Evolutionary conservation across 352 stramenopile species (phyloP).

Genomic region (Pythium apleroticum): DNA sequence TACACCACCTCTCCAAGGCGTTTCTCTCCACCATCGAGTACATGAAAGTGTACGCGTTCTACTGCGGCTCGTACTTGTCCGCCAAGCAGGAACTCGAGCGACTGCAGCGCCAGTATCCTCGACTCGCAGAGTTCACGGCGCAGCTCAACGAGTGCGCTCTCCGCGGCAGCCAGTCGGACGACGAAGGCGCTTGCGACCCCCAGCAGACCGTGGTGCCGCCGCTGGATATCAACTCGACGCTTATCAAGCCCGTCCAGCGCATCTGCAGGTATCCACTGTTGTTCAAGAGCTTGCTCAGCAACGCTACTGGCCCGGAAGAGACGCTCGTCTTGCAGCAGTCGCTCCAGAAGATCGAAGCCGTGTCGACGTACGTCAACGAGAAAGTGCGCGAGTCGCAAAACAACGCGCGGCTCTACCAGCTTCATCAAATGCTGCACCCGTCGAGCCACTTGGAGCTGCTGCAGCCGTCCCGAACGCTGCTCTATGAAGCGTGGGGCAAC

Average conservation of each 20-base stretch:
- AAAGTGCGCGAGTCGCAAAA: conserved; percentile 62
- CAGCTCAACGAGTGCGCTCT: conserved; percentile 26
- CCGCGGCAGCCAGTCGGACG: conserved; percentile 12
- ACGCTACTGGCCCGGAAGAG: conserved; percentile 34
- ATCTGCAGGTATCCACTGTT: conserved; percentile 71
- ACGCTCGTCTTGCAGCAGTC: conserved; percentile 33
- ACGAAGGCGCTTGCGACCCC: neutral
- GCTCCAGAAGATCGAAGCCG: conserved; percentile 43
- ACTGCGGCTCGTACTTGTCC: conserved; percentile 49
- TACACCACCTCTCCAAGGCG: conserved; percentile 27
- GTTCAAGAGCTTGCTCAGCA: conserved; percentile 45
- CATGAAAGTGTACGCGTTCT: conserved; percentile 75
- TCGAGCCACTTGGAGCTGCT: conserved; percentile 42
- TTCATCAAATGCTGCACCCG: conserved; percentile 44
- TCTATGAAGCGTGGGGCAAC: conserved; percentile 38
- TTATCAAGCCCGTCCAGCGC: conserved; percentile 76
- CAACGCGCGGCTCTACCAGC: conserved; percentile 47
- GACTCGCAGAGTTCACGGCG: conserved; percentile 28
- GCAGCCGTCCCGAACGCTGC: conserved; percentile 45
- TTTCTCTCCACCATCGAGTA: conserved; percentile 55
- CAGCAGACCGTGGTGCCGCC: neutral
- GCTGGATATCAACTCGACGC: conserved; percentile 50
- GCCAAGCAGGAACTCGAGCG: conserved; percentile 51
- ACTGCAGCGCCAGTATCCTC: conserved; percentile 31
- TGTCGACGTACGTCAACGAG: conserved; percentile 63